Evolutionary conservation across 805 yeast species (phyloP), one percentile per base, ranked within the genome.

Genomic region (Wickerhamomyces hampshirensis): DNA sequence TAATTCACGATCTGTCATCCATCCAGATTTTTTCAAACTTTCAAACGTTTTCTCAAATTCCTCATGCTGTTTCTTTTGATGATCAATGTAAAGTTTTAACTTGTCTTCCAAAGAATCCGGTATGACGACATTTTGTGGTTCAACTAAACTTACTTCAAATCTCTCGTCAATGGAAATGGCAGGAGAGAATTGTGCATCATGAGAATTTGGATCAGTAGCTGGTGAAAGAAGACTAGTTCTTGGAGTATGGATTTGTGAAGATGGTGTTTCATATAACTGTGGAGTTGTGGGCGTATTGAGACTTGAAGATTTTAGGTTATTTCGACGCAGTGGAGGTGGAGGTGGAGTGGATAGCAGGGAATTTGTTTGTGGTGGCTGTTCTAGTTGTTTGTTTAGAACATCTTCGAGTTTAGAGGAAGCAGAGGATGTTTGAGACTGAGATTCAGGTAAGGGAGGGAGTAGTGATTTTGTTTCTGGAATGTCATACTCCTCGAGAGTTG

Each of bases 1-100:
- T 1, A 48, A 14, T 32, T 51, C 55, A 14, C 28, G 34, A 13
- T 40, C 41, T 18, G 47, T 50, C 50, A 50, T 39, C 56, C 56
- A 51, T 5, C 56, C 56, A 37, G 55, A 39, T n/a, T 38, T 35
- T 31, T 40, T 40, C 11, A 51, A 28, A 26, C 43, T 38, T 15
- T 36, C 40, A 13, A 38, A 42, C 14, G 47, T 50, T 28, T 44
- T 42, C 8, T 43, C 42, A 23, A 48, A 31, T 41, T 48, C 56
- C 6, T 24, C 17, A 12, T 42, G 41, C 33, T 51, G 55, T 13
- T 37, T 29, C 19, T 33, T 30, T 31, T 50, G 55, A 21, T 49
- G 44, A 19, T 27, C 33, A 23, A 47, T 46, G 19, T 39, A 47
- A 18, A 49, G 33, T 26, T 40, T 35, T 6, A 51, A 40, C 31